A percentile compares a stretch with the other conserved stretches of the same genome.
phyloP scores from a whole-genome alignment of 768 basidiomycete species.

The Rhizopogon vinicolor region DNA sequence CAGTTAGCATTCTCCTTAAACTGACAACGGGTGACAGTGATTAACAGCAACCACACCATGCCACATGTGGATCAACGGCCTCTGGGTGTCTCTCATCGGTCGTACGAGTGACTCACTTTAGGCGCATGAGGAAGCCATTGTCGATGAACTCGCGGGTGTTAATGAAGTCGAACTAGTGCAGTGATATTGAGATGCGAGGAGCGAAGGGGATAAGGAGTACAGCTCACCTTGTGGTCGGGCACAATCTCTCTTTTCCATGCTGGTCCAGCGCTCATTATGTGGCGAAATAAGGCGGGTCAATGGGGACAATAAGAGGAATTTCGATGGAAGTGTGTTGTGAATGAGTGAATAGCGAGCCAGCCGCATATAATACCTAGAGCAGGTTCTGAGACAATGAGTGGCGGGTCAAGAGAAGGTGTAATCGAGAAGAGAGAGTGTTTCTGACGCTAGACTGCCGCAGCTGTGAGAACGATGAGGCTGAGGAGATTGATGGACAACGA shows the following conservation, averaged over 20 bases:
- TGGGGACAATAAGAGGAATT: slow-evolving; percentile 19
- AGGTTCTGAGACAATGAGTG: slow-evolving; percentile 17
- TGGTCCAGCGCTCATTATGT: slow-evolving; percentile 46
- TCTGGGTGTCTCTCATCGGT: not conserved
- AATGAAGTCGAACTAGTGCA: slow-evolving; percentile 87
- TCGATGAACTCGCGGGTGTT: slow-evolving; percentile 91
- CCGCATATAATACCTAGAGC: slow-evolving; percentile 23
- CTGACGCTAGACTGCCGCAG: slow-evolving; percentile 8
- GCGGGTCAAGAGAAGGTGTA: slow-evolving; percentile 13
- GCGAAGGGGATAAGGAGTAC: not conserved
- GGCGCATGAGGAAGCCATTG: slow-evolving; percentile 79
- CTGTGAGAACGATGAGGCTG: slow-evolving; percentile 9
- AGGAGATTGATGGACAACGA: not conserved
- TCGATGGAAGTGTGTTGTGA: slow-evolving; percentile 14
- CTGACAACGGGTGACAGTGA: not conserved
- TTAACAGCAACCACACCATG: not conserved
- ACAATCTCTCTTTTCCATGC: slow-evolving; percentile 98
- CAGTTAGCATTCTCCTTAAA: slow-evolving; percentile 6
- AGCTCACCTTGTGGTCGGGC: slow-evolving; percentile 90
- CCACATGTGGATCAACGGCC: no score
- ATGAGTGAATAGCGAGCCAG: slow-evolving; percentile 29
- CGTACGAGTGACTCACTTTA: slow-evolving; percentile 55
- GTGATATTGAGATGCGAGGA: not conserved
- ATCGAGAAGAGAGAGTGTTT: not conserved
- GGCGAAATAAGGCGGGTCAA: slow-evolving; percentile 6